Evolutionary conservation across 2,329 filamentous ascomycete genomes (phyloP), one percentile per base, ranked within the genome.

Genomic region (Chaetomium strumarium): DNA sequence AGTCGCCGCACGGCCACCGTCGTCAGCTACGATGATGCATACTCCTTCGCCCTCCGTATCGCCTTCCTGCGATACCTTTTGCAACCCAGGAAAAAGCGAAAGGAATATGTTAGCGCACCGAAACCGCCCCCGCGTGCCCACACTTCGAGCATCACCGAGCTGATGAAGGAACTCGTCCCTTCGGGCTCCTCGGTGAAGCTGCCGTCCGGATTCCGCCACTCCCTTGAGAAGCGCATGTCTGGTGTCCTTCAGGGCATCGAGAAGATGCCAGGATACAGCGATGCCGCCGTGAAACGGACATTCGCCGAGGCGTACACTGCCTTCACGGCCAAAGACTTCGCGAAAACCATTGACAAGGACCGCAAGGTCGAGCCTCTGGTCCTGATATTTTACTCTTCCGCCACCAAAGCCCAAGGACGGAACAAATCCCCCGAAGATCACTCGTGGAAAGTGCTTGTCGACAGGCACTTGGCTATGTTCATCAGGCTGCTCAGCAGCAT

Each of bases 231-330:
- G 70, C 80, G 90, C 57, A 81, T 96, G 67, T 85, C 87, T 53
- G 85, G 85, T 31, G 86, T 96, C 47, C 72, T 97, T 62, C 81
- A 85, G 62, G 90, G 91, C 37, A 86, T 78, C 56, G 93, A 97
- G 72, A 84, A 78, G 61, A 79, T 92, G 66, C 90, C 88, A 13
- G 93, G 95, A 64, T 99, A 87, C 71, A 88, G 86, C 65, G 93
- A 99, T 73, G 77, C 88, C n/a, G 76, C 86, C 24, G 85, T 99
- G 59, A 96, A 96, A 72, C 81, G 92, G 56, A 95, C 90, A 2
- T 99, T 99, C 72, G 93, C 90, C 51, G 88, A 90, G 59, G 96
- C 96, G 58, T 86, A 96, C 67, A 96, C 92, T 54, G 87, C 90
- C 52, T 88, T 99, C 68, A 96, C 92, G 62, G 89, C 95, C 57